Evolutionary conservation across 148 eudicot species (phyloP), one percentile per base, ranked within the genome.

Genomic region (Oxyria digyna): DNA sequence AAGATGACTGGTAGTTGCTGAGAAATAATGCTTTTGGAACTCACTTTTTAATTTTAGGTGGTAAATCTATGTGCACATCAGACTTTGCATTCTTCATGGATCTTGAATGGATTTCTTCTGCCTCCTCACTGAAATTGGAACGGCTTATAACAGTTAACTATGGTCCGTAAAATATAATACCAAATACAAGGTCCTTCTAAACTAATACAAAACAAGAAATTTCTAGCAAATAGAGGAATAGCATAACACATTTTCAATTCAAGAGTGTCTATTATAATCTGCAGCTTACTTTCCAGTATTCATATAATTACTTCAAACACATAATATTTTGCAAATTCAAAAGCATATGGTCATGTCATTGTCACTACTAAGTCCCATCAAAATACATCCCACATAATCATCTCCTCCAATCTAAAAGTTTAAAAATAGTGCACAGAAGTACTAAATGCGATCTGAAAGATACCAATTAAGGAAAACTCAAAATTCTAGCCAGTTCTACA

Each of bases 121-220:
- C 96, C 43, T 91, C 96, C 78, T 83, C 92, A 76, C 97, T 91
- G 77, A 57, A 76, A 63, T 66, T 0, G 21, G 23, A 75, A 33
- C 6, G 31, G 13, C 15, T 24, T 7, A 26, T 3, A 27, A 26
- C 20, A n/a, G 31, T 45, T 26, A 23, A 66, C 3, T 20, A 21
- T 18, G 48, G 31, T 27, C 32, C 33, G 11, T 26, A 55, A 24
- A 14, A 26, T 55, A 8, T 26, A 27, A 27, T 27, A 55, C 18
- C 6, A 15, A 6, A 17, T 17, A 17, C 52, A 55, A n/a, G 33
- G 27, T 13, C 63, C 32, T 55, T 48, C 5, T 1, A 48, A 26
- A 55, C 33, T 12, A 11, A 26, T 13, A 2, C 63, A 27, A 13
- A 55, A 55, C 12, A 10, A 12, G 33, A 55, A 26, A 8, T 55